Percentiles rank a stretch among this genome's conserved stretches.
phyloP scores from a whole-genome alignment of 345 rosid genomes.

The Gossypium mustelinum region DNA sequence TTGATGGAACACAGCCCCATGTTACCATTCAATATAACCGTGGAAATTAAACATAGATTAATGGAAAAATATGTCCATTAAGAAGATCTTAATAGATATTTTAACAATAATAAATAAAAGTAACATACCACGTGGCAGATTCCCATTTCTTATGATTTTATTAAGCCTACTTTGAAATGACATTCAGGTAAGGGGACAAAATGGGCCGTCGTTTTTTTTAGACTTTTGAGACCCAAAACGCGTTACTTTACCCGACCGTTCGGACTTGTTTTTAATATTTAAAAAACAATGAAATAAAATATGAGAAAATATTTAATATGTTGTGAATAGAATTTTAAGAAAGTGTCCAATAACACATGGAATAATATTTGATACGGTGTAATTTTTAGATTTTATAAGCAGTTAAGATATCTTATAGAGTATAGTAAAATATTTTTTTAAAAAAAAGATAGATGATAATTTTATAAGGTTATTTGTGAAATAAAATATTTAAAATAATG shows the following conservation, averaged over 20 bases:
- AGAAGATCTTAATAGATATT: not conserved
- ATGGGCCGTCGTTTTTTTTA: slow-evolving; percentile 24
- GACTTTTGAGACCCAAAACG: slow-evolving; percentile 18
- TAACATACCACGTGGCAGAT: slow-evolving; percentile 3
- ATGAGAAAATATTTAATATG: no score
- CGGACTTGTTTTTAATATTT: not conserved
- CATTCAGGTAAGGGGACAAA: slow-evolving; percentile 18
- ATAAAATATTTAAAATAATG: no score
- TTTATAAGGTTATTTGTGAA: no score
- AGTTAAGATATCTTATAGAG: no score
- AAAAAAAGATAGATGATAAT: no score
- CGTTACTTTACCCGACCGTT: slow-evolving; percentile 13
- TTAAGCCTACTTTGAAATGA: slow-evolving; percentile 21
- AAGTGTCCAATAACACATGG: no score
- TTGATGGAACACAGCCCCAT: no score
- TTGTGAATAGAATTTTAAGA: no score
- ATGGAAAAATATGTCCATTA: not conserved
- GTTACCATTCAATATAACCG: not conserved
- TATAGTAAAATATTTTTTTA: no score
- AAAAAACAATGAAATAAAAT: no score
- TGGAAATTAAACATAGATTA: not conserved
- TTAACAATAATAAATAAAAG: not conserved
- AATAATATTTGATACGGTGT: no score
- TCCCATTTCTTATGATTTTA: slow-evolving; percentile 9
- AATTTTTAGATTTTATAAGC: no score